Base-by-base conservation (phyloP, 2,329 filamentous ascomycete genomes). In the Penicillium expansum region DNA sequence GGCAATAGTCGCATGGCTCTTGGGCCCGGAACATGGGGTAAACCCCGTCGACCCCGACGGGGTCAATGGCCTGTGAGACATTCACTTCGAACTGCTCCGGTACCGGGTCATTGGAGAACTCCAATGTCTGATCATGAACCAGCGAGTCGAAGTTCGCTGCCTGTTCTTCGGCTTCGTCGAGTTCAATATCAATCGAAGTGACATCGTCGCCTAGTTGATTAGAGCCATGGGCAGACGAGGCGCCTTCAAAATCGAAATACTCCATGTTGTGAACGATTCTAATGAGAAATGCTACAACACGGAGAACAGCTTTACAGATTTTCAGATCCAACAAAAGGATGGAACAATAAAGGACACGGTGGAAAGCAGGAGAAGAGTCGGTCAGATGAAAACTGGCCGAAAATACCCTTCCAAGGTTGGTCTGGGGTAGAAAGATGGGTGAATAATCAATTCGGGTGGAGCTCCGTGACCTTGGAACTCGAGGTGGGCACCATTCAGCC, bases 181-280 rank as follows among this genome's bases (percentile, higher is more conserved):
- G 59, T 48, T 76, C 74, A 48, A 71, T 67, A 33, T 66, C 65
- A 59, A 75, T 63, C 7, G 74, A 78, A 51, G 71, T 73, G 52
- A 72, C 64, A 60, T 78, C 76, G 52, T 76, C 73, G 24, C 75
- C 72, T 47, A 67, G 70, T 29, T 62, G 62, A 30, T 72, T 67
- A 29, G 73, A 72, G 52, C 68, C 70, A 52, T 70, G 63, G 48
- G 60, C 60, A 24, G 63, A 71, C 20, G 77, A 76, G 33, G 77
- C 77, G 55, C 76, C 73, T 58, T 79, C 76, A 58, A 79, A 79
- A 58, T 79, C 71, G 60, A 79, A 79, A 66, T 77, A 79, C 63
- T 79, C 77, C 77, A 79, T 77, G 35, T 43, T 63, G 41, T 22
- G 16, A 43, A n/a, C 11, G 11, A 44, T 20, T 41, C 20, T 24